Base-by-base conservation (phyloP, 495 filamentous ascomycete genomes). In the Penicillium diatomitis region DNA sequence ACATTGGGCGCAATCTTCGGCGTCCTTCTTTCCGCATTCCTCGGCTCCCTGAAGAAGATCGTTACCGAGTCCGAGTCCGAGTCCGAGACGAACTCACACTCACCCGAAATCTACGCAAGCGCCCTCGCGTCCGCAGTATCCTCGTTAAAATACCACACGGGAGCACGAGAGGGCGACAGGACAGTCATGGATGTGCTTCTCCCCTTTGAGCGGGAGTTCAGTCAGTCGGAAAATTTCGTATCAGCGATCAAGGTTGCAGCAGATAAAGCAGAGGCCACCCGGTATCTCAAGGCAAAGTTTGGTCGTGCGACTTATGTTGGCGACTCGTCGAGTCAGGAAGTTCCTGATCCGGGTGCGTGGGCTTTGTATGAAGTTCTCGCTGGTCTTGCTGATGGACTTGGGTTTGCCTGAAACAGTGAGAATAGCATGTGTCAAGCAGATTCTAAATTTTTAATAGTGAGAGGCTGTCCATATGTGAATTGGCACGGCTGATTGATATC, bases 271-370 rank as follows among this genome's bases (percentile, higher is more conserved):
- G 52, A 54, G 47, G 32, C 30, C 3, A 54, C 52, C 2, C 46
- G 42, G 43, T 50, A 44, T 44, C 49, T 54, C 27, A 27, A 43
- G 28, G 49, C 52, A 4, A 43, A 44, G 8, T 54, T 50, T 27
- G 52, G 52, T 5, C 47, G 52, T 6, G 49, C 52, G 6, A 54
- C 52, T n/a, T 54, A 54, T 54, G 52, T 54, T 3, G 52, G 48
- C 33, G 41, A 50, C 3, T 38, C 41, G 7, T 44, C 52, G 33
- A 54, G 43, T 11, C 46, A 47, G 47, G 47, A 48, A 41, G 46
- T 54, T 30, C 52, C 52, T 6, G 52, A 54, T 32, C 52, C 52
- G 4, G 52, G 52, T 29, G 52, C 52, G 4, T 54, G 52, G 46
- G 45, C 50, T 28, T 48, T 53, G 27, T 45, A 48, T 32, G 46